phyloP scores from a whole-genome alignment of 2,329 filamentous ascomycete species.

The Albifimbria verrucaria region DNA sequence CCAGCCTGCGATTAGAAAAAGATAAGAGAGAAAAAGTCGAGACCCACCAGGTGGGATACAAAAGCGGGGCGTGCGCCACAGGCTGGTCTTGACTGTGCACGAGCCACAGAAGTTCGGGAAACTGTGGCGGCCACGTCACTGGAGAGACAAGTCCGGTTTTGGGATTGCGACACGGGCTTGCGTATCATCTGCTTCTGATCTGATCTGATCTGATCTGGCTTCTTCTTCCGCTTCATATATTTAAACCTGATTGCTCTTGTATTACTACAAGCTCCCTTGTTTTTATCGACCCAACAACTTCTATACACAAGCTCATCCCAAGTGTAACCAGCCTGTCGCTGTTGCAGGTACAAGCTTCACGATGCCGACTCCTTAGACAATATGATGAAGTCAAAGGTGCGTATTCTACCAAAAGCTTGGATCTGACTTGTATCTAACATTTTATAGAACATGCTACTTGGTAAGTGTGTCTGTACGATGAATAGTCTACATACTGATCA shows the following conservation, averaged over 20 bases:
- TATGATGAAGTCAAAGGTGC: constrained; percentile 67
- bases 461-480: constrained; percentile 8
- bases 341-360: constrained; percentile 17
- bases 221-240: too few relatives aligned
- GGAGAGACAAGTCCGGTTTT: not conserved
- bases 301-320: too few relatives aligned
- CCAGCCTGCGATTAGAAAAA: not conserved
- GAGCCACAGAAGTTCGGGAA: not conserved
- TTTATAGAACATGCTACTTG: constrained; percentile 11
- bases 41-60: not conserved
- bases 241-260: too few relatives aligned
- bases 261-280: too few relatives aligned
- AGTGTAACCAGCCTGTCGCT: not conserved
- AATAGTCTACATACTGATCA: constrained; percentile 10
- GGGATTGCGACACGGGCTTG: too few relatives aligned
- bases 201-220: too few relatives aligned
- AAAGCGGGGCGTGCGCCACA: not conserved
- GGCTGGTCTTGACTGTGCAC: not conserved
- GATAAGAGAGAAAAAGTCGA: constrained; percentile 1
- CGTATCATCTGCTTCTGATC: too few relatives aligned
- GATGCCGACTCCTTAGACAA: constrained; percentile 70
- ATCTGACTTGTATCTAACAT: not conserved
- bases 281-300: too few relatives aligned
- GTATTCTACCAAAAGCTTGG: constrained; percentile 6
- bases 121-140: not conserved